Evolutionary conservation across 148 eudicot species (phyloP), one percentile per base, ranked within the genome.

Genomic region (Limonium bicolor): DNA sequence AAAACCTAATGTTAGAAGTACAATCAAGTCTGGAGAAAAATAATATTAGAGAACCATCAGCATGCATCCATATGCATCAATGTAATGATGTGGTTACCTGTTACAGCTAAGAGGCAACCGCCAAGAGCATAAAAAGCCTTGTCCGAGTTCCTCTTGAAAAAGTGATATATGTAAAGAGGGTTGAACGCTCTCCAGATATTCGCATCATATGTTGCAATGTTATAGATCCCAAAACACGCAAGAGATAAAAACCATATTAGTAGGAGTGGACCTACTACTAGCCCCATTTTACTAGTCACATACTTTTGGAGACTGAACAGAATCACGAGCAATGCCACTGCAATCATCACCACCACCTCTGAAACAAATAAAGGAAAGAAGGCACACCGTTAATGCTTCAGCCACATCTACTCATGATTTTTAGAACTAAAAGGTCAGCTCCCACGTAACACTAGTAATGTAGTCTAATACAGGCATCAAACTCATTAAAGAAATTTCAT

Each of bases 121-220:
- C 95, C 99, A 40, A 90, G 88, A 54, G 99, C 73, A 59, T 84
- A 84, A 93, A 93, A 90, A 51, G 85, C 99, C 59, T 90, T 73
- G 16, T 73, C 49, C 37, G 85, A 61, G 56, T 85, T 85, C 58
- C 95, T 77, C 70, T 75, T 45, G 59, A 90, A 90, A 55, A 63
- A 90, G 69, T 75, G 81, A 58, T 80, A 90, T 59, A 90, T 90
- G 64, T 90, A 75, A 37, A 76, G 53, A 51, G 99, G 99, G 66
- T 90, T 90, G 48, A 90, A 84, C 32, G 99, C 99, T 68, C 61
- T 74, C 65, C 77, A 63, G 48, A 90, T 93, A 46, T 63, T 78
- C 43, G 60, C 66, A 54, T 90, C 93, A 59, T 90, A 78, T 42
- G 67, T 84, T 26, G 76, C 11, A 61, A 90, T 68, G 64, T 90